Conservation (phyloP, 2,329 filamentous ascomycete genomes). For the Trichophaea hybrida region DNA sequence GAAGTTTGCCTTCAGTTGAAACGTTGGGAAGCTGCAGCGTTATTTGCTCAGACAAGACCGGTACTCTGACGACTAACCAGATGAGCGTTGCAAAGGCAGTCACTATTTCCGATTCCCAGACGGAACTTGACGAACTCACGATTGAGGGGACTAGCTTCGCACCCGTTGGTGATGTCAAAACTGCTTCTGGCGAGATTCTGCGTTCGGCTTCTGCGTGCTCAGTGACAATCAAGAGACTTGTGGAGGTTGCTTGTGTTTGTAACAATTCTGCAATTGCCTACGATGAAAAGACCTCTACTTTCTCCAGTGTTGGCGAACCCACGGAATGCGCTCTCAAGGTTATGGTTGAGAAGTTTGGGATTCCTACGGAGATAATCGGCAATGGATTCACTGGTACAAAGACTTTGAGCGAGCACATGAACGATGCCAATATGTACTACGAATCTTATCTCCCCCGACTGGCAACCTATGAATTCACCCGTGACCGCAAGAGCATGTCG, state of each 20-base stretch:
- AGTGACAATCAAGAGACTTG: slow-evolving; percentile 64
- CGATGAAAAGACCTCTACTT: slow-evolving; percentile 59
- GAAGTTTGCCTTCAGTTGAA: slow-evolving; percentile 91
- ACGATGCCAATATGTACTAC: slow-evolving; percentile 73
- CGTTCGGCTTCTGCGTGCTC: slow-evolving; percentile 54
- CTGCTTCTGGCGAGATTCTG: slow-evolving; percentile 42
- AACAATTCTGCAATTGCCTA: slow-evolving; percentile 78
- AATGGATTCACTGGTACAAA: slow-evolving; percentile 34
- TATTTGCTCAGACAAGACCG: slow-evolving; percentile 98
- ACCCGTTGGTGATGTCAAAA: slow-evolving; percentile 61
- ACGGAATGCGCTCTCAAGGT: slow-evolving; percentile 78
- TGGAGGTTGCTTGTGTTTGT: slow-evolving; percentile 59
- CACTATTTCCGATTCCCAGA: slow-evolving; percentile 43
- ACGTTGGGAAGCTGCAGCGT: slow-evolving; percentile 98
- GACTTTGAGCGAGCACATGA: slow-evolving; percentile 47
- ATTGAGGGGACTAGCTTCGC: slow-evolving; percentile 89
- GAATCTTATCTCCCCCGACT: slow-evolving; percentile 60
- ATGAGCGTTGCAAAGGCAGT: slow-evolving; percentile 97
- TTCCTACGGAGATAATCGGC: slow-evolving; percentile 43
- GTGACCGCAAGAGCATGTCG: slow-evolving; percentile 98
- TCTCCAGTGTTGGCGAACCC: slow-evolving; percentile 77
- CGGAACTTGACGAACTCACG: slow-evolving; percentile 69
- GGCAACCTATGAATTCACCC: slow-evolving; percentile 89
- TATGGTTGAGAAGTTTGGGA: slow-evolving; percentile 86
- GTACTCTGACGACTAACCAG: slow-evolving; percentile 94